These are phyloP conservation scores for Yamadazyma insecticola DNA, from an alignment of 805 yeast species.

Conservation along the genomic window DNA sequence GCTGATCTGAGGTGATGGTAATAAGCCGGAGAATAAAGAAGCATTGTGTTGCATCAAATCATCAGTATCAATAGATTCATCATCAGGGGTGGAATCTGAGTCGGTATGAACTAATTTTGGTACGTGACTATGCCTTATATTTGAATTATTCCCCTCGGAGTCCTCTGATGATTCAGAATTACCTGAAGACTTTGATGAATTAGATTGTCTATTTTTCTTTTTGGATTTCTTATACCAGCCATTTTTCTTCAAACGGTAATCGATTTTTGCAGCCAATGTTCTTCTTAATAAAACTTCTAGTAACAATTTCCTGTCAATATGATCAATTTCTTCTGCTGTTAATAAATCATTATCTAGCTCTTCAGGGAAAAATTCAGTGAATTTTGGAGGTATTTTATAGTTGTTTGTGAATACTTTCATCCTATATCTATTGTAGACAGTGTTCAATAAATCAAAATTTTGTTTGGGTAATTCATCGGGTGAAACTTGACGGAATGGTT, in stretches of 20 bases:
- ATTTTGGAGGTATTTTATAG: constrained; percentile 18
- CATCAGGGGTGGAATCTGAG: constrained; percentile 16
- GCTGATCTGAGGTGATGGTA: constrained; percentile 39
- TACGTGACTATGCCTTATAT: constrained; percentile 10
- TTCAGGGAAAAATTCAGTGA: constrained; percentile 25
- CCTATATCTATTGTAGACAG: constrained; percentile 26
- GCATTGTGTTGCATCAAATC: constrained; percentile 27
- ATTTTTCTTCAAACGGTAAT: constrained; percentile 24
- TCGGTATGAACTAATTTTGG: constrained; percentile 14
- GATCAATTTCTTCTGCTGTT: constrained; percentile 19
- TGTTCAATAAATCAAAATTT: constrained; percentile 12
- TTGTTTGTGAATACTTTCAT: constrained; percentile 19
- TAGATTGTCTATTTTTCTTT: background rate
- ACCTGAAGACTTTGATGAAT: background rate
- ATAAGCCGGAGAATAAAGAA: constrained; percentile 25
- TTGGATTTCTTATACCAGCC: constrained; percentile 5
- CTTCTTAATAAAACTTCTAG: constrained; percentile 36
- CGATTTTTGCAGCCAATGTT: constrained; percentile 39
- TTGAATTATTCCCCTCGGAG: background rate
- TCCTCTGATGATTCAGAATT: background rate
- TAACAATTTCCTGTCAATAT: constrained; percentile 26
- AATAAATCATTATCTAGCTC: constrained; percentile 20
- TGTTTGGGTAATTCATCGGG: too few relatives aligned
- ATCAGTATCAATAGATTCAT: constrained; percentile 22
- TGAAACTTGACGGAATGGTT: constrained; percentile 2